Base-by-base conservation (phyloP, 495 filamentous ascomycete species). In the Neurospora sp. region DNA sequence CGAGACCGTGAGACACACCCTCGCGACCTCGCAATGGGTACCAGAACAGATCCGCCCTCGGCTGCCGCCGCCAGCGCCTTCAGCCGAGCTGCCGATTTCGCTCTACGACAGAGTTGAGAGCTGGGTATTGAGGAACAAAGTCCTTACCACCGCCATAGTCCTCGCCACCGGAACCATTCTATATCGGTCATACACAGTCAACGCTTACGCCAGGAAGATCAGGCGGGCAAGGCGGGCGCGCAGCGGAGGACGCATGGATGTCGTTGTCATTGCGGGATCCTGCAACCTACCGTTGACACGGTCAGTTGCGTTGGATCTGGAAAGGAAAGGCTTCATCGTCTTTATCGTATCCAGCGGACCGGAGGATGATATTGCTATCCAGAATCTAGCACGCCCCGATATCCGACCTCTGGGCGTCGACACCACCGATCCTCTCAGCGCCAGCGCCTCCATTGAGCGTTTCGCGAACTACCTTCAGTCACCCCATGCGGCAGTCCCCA, bases 251-350 rank as follows among this genome's bases (percentile, higher is more conserved):
- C 85, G 94, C 71, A 89, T 90, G 70, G 96, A 98, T 78, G 94
- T 98, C 38, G 91, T 99, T 66, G 92, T 97, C 19, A 84, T 99
- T 73, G 93, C 93, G 39, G 94, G 96, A 45, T 91, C 92, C 1
- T 90, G 93, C 6, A 88, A 90, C 73, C 89, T 96, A 73, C 92
- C 94, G 24, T 85, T 97, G 77, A 93, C 92, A 1, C 88, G 90
- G 74, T 92, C 92, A 19, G 88, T 99, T 72, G 89, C 93, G 2
- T 78, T 92, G 37, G 96, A 98, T 77, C 79, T 99, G 72, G 96
- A 98, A 81, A 88, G 94, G 70, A 89, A 94, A 70, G 96, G 96
- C 17, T 98, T 97, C 78, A 92, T 98, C 69, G 94, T 98, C 31
- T 98, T 92, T 78, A 85, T 99, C 70, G 91, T 96, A 0, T 94